phyloP scores from a whole-genome alignment of 257 asterid species.

The Eustoma russellianum region DNA sequence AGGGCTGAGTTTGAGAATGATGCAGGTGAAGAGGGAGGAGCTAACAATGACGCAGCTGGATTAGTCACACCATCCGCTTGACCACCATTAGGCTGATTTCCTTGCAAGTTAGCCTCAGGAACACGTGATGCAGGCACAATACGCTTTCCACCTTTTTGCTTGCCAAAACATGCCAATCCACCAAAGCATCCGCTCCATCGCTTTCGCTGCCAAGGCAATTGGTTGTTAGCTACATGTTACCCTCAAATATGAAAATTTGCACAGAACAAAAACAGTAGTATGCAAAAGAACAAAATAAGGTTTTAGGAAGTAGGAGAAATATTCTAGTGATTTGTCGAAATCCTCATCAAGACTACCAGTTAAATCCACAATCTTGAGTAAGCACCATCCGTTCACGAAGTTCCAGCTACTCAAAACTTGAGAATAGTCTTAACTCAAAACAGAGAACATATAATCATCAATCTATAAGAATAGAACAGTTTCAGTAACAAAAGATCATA shows the following conservation, averaged over 20 bases:
- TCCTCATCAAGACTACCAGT: too few relatives aligned
- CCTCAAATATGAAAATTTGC: too few relatives aligned
- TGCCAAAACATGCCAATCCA: constrained; percentile 68
- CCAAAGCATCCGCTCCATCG: constrained; percentile 82
- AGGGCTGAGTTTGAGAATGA: constrained; percentile 68
- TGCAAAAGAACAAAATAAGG: too few relatives aligned
- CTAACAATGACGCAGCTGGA: constrained; percentile 48
- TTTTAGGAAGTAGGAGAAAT: too few relatives aligned
- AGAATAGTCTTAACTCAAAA: too few relatives aligned
- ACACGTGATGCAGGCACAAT: constrained; percentile 72
- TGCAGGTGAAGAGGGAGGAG: constrained; percentile 89
- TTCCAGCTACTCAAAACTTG: too few relatives aligned
- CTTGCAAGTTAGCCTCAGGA: constrained; percentile 40
- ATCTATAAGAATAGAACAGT: too few relatives aligned
- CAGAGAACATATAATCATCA: too few relatives aligned
- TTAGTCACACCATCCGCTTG: constrained; percentile 61
- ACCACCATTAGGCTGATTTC: constrained; percentile 51
- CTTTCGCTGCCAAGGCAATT: constrained; percentile 45
- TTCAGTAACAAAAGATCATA: too few relatives aligned
- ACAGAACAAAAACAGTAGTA: background rate
- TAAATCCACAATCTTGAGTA: too few relatives aligned
- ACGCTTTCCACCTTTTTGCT: constrained; percentile 75
- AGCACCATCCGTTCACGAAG: too few relatives aligned
- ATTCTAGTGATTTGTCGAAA: too few relatives aligned
- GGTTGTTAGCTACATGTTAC: constrained; percentile 26